A percentile compares a stretch with the other conserved stretches of the same genome.
These are phyloP conservation scores for Suaeda aralocaspica DNA, from an alignment of 148 eudicot species.

Conservation along the genomic window DNA sequence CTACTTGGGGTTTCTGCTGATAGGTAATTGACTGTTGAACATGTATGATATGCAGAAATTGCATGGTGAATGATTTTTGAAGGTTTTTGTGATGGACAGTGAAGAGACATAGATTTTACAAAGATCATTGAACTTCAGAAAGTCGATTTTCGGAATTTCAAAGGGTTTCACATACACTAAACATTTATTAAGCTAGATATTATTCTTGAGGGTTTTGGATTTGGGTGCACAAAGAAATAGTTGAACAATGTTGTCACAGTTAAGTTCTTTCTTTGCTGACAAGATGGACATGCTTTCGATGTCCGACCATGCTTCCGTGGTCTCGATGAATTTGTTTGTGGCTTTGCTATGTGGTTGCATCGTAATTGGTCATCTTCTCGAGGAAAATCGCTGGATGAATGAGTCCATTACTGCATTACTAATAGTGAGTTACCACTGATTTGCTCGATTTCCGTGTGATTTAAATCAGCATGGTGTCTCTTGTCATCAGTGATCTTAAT, in stretches of 20 bases:
- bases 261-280: conserved; percentile 25
- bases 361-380: conserved; percentile 64
- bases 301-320: conserved; percentile 56
- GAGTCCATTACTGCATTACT: conserved; percentile 61
- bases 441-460: neutral
- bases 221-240: neutral
- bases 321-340: conserved; percentile 65
- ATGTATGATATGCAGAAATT: conserved; percentile 30
- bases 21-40: conserved; percentile 4
- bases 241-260: conserved; percentile 31
- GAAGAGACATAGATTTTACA: conserved; percentile 18
- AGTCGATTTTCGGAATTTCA: conserved; percentile 9
- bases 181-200: neutral
- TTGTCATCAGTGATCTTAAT: neutral
- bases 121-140: neutral
- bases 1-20: neutral
- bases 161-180: neutral
- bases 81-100: conserved; percentile 28
- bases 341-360: conserved; percentile 65
- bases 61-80: conserved; percentile 26
- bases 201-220: neutral
- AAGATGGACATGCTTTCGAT: conserved; percentile 35
- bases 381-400: conserved; percentile 71
- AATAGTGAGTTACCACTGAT: conserved; percentile 38
- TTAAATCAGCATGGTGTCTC: neutral